Conservation (phyloP, 139 green algal genomes). For the Axilococcus clingmanii region DNA sequence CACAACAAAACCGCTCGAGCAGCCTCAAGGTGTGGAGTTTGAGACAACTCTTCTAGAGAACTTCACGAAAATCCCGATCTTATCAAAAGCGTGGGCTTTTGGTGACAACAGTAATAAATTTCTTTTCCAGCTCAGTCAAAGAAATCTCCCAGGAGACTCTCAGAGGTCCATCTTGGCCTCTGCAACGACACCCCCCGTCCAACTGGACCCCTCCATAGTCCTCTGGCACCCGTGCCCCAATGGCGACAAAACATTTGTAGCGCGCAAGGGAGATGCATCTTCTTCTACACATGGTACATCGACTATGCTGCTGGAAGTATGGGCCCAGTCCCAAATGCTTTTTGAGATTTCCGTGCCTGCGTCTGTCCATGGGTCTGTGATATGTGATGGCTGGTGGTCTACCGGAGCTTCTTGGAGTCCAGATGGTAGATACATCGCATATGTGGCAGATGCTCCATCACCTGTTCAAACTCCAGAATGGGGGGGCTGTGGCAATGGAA, state of each 20-base stretch:
- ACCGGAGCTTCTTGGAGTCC: slow-evolving; percentile 59
- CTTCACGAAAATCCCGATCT: slow-evolving; percentile 28
- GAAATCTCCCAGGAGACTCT: slow-evolving; percentile 63
- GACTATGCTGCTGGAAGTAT: slow-evolving; percentile 47
- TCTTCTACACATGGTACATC: not conserved
- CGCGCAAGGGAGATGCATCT: slow-evolving; percentile 5
- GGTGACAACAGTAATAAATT: slow-evolving; percentile 4
- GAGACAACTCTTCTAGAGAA: slow-evolving; percentile 32
- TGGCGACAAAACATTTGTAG: slow-evolving; percentile 26
- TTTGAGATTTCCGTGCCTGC: slow-evolving; percentile 53
- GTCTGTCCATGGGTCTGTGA: slow-evolving; percentile 60
- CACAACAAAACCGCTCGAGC: too few relatives aligned
- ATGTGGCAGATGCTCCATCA: slow-evolving; percentile 61
- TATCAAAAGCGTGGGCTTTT: slow-evolving; percentile 30
- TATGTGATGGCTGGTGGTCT: slow-evolving; percentile 72
- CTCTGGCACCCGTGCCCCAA: slow-evolving; percentile 47
- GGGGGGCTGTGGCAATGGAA: slow-evolving; percentile 8
- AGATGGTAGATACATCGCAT: slow-evolving; percentile 60
- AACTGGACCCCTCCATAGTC: slow-evolving; percentile 37
- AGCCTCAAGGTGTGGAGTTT: slow-evolving; percentile 37
- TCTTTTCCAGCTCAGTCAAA: slow-evolving; percentile 46
- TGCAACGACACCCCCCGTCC: slow-evolving; percentile 18
- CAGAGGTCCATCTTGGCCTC: slow-evolving; percentile 43
- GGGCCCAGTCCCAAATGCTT: slow-evolving; percentile 41
- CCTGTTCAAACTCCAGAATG: slow-evolving; percentile 34